phyloP scores from a whole-genome alignment of 257 asterid genomes.

The Agastache rugosa region DNA sequence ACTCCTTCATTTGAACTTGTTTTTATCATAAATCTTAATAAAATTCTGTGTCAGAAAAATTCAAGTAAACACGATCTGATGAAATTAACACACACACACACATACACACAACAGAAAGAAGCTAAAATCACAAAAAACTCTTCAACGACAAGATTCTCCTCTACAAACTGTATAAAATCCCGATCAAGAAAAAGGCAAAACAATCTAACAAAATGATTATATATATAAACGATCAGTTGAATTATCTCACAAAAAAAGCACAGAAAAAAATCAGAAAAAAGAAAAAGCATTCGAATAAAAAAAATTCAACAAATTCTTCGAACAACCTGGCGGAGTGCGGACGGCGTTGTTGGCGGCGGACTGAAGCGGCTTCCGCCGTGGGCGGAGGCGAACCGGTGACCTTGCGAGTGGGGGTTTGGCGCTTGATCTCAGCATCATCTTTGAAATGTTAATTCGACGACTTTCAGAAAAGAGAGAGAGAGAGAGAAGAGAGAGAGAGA shows the following conservation, averaged over 20 bases:
- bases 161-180: not conserved
- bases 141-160: not conserved
- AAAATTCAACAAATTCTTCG: not conserved
- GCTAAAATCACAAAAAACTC: not conserved
- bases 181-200: not conserved
- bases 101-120: not conserved
- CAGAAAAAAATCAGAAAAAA: slow-evolving; percentile 9
- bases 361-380: slow-evolving; percentile 64
- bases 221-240: too few relatives aligned
- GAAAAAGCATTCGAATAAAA: not conserved
- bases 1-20: not conserved
- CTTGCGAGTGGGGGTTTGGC: slow-evolving; percentile 89
- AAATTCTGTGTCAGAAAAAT: not conserved
- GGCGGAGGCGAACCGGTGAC: slow-evolving; percentile 79
- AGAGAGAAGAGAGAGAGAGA: slow-evolving; percentile 8
- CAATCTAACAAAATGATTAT: not conserved
- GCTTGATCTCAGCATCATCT: slow-evolving; percentile 69
- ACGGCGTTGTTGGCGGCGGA: slow-evolving; percentile 41
- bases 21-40: not conserved
- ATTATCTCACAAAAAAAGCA: not conserved
- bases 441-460: slow-evolving; percentile 26
- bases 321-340: slow-evolving; percentile 69
- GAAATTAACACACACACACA: not conserved
- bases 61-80: not conserved
- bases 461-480: not conserved